Evolutionary conservation across 176 grass and related monocot species (phyloP).

Genomic region (Oryza longistaminata): DNA sequence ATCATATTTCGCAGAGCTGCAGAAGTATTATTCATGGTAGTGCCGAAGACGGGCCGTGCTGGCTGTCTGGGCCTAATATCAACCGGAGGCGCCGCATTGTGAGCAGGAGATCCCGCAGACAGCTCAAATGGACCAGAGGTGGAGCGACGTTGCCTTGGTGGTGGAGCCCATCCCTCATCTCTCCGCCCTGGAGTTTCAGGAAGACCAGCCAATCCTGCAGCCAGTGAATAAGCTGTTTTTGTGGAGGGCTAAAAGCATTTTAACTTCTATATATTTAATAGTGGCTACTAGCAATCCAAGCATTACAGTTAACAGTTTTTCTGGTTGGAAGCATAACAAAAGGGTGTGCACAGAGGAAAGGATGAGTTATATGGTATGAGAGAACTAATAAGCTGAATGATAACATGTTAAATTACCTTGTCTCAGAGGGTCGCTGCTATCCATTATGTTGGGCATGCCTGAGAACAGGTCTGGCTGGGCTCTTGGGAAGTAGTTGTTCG

Average conservation of each 20-base stretch:
- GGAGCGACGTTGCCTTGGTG: constrained; percentile 43
- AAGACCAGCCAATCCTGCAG: constrained; percentile 68
- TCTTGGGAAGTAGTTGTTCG: constrained; percentile 65
- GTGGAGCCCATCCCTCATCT: constrained; percentile 67
- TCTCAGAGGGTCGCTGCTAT: constrained; percentile 41
- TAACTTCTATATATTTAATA: neutral
- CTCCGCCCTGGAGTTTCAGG: constrained; percentile 84
- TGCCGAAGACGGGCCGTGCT: constrained; percentile 44
- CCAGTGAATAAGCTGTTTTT: constrained; percentile 87
- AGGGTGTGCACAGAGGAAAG: neutral
- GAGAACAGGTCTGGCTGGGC: constrained; percentile 67
- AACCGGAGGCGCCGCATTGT: constrained; percentile 41
- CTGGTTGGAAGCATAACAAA: constrained; percentile 5
- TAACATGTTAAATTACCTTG: constrained; percentile 54
- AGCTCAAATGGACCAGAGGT: constrained; percentile 57
- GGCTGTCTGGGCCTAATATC: constrained; percentile 56
- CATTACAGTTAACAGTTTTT: neutral
- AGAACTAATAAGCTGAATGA: neutral
- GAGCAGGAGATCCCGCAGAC: constrained; percentile 54
- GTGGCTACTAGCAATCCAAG: constrained; percentile 18
- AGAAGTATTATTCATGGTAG: constrained; percentile 47
- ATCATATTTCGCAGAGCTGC: constrained; percentile 60
- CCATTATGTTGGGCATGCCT: constrained; percentile 57
- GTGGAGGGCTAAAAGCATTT: constrained; percentile 51
- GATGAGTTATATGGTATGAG: neutral